Evolutionary conservation across 352 stramenopile genomes (phyloP), one percentile per base, ranked within the genome.

Genomic region (Aphanomyces invadans): DNA sequence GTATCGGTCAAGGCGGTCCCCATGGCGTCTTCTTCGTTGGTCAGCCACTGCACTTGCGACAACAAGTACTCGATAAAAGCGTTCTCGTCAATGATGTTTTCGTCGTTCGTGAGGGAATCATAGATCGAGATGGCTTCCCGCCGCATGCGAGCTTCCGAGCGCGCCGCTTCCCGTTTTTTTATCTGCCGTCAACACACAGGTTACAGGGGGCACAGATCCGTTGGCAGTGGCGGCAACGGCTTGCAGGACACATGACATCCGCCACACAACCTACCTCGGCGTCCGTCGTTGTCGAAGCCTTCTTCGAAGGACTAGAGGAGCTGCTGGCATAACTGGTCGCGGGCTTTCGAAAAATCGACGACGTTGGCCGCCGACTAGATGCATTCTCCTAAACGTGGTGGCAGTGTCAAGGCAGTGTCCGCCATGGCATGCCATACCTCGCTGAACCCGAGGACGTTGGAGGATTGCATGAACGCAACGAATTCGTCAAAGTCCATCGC

Each of bases 401-500:
- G 21, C 39, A n/a, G 39, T n/a, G 39, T 1, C n/a, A 15, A n/a
- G 15, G 21, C 15, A 15, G 21, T 48, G 21, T 11, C 15, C 4
- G 21, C 48, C 2, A 17, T 56, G n/a, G n/a, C n/a, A n/a, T n/a
- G n/a, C n/a, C 25, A 31, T 21, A 62, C 29, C 33, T 62, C 33
- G 53, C 17, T 21, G 12, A 26, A 23, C 29, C 25, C 49, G 49
- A 64, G 36, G 15, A 64, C 38, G 15, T 64, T 64, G 21, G 31
- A 33, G 2, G 17, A 4, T 33, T 51, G 21, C 31, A 64, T 19
- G n/a, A 64, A 64, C 17, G 55, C 55, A 10, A 52, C 19, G n/a
- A 64, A 64, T 29, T 64, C 55, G 17, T 64, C 55, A 32, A 64
- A 64, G 23, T 64, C 55, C 55, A 64, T 64, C 5, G 55, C 52